These are phyloP conservation scores for Phytopythium helicoides DNA, from an alignment of 352 stramenopile species.

Conservation along the genomic window DNA sequence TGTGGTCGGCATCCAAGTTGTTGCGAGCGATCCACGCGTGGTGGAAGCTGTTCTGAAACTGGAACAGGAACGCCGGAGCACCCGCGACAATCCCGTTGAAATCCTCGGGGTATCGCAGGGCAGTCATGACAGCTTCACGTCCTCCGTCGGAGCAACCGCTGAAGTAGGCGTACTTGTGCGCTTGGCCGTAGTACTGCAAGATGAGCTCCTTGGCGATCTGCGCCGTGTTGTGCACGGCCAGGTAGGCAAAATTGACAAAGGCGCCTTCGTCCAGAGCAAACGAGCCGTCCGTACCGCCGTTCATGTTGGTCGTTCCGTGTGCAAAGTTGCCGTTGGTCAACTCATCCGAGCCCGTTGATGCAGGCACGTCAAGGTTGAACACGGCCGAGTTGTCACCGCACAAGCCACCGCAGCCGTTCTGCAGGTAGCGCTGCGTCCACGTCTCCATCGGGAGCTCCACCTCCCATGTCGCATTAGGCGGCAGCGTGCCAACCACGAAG, in stretches of 20 bases:
- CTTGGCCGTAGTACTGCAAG: conserved; percentile 34
- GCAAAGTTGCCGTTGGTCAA: conserved; percentile 28
- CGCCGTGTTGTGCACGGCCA: conserved; percentile 35
- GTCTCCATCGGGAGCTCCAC: conserved; percentile 24
- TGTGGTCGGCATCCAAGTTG: conserved; percentile 26
- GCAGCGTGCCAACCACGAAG: conserved; percentile 25
- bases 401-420: conserved; percentile 29
- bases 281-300: conserved; percentile 17
- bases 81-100: conserved; percentile 41
- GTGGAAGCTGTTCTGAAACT: conserved; percentile 42
- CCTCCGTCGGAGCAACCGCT: conserved; percentile 41
- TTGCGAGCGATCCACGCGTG: conserved; percentile 32
- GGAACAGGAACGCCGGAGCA: conserved; percentile 36
- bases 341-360: conserved; percentile 14
- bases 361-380: conserved; percentile 17
- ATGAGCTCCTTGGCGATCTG: conserved; percentile 38
- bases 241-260: conserved; percentile 31
- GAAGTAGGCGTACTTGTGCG: conserved; percentile 38
- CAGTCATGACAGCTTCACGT: conserved; percentile 38
- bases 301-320: conserved; percentile 27
- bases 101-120: conserved; percentile 36
- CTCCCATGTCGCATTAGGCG: conserved; percentile 25
- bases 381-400: conserved; percentile 13
- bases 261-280: conserved; percentile 32
- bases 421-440: conserved; percentile 37